Evolutionary conservation across 140 eudicot species (phyloP), one percentile per base, ranked within the genome.

Genomic region (Bidens hawaiensis): DNA sequence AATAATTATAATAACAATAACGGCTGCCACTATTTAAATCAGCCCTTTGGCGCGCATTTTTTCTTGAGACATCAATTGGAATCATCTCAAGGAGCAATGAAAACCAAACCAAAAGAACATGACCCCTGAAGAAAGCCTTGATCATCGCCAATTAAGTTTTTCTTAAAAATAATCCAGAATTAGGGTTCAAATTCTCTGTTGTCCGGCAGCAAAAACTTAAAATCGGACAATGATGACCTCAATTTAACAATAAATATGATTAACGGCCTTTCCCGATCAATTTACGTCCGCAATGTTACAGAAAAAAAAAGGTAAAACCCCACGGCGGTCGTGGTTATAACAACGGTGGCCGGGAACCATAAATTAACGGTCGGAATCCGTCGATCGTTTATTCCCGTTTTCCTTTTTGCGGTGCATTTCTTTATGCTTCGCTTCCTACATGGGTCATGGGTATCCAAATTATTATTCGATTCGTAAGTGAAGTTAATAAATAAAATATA

Each of bases 31-130:
- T 15, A 71, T 42, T 70, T 17, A 50, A 67, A 62, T 62, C 73
- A 72, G 64, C 74, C 61, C 65, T 74, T 72, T 81, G 51, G 74
- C 75, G 55, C 70, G 76, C 86, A 81, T 88, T 70, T 68, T 65
- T 65, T 46, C 67, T 70, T 12, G 65, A 69, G 71, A 68, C 86
- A 79, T 47, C 68, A 77, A 74, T 40, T 24, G 68, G 65, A 49
- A 73, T 73, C 73, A 73, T 73, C 48, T 58, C 79, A 74, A 27
- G 58, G 21, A 48, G 40, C 71, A 47, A 65, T 36, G 21, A 46
- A 56, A 55, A 33, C 66, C 58, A 33, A 72, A 52, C 40, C 46
- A 26, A 22, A 33, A 27, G 14, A 42, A 26, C 64, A 58, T 53
- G 41, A 69, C 41, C 17, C 59, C 60, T n/a, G n/a, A n/a, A 60